Percentiles rank a stretch among this genome's conserved stretches.
These are phyloP conservation scores for Cutaneotrichosporon curvatum DNA, from an alignment of 1,284 basidiomycete species.

Conservation along the genomic window DNA sequence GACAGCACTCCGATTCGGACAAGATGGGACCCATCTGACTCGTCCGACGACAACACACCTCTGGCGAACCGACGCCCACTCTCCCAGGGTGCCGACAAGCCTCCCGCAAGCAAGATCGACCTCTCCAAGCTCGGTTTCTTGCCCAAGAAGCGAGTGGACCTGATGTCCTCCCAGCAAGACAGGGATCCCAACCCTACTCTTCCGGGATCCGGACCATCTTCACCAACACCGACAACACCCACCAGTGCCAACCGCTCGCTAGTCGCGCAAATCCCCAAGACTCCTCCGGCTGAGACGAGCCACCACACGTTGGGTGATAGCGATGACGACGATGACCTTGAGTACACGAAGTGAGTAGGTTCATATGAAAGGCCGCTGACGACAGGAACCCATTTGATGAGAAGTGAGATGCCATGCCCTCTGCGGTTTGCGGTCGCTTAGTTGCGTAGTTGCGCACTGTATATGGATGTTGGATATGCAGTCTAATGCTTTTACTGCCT, in stretches of 20 bases:
- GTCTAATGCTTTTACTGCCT: too few relatives aligned
- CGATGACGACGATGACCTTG: constrained; percentile 39
- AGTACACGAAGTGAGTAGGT: constrained; percentile 44
- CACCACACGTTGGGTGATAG: constrained; percentile 36
- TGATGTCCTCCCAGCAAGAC: constrained; percentile 30
- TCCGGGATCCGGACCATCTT: constrained; percentile 13
- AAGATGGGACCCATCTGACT: constrained; percentile 42
- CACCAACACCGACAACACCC: background rate
- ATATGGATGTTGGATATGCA: too few relatives aligned
- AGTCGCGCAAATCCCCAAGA: constrained; percentile 36
- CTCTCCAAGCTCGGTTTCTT: constrained; percentile 46
- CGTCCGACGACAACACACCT: constrained; percentile 28
- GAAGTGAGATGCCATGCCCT: constrained; percentile 18
- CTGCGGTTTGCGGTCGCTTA: too few relatives aligned
- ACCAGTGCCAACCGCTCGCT: constrained; percentile 11
- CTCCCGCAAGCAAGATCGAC: constrained; percentile 40
- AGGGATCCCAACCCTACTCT: constrained; percentile 31
- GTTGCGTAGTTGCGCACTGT: too few relatives aligned
- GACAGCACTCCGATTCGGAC: constrained; percentile 1
- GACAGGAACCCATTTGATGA: constrained; percentile 44
- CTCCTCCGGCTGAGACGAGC: constrained; percentile 28
- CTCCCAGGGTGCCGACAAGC: constrained; percentile 10
- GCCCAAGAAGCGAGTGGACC: constrained; percentile 45
- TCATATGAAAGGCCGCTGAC: background rate
- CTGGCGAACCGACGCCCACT: constrained; percentile 3